Base-by-base conservation (phyloP, 192 early-diverging fungal genomes). In the Powellomyces hirtus region DNA sequence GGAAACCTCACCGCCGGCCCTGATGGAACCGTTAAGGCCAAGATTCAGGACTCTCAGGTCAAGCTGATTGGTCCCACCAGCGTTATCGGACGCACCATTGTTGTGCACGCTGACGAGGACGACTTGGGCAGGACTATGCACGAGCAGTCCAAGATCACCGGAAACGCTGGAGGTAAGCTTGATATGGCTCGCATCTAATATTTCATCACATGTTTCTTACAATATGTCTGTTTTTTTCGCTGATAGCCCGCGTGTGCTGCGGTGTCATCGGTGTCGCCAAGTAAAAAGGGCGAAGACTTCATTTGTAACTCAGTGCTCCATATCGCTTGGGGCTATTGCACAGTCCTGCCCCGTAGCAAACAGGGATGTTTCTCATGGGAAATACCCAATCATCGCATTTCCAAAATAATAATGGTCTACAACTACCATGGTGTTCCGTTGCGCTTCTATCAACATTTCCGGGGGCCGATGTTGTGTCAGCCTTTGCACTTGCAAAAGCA, bases 211-310 rank as follows among this genome's bases (percentile, higher is more conserved):
- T 18, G 7, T 8, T 24, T 53, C 51, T n/a, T 53, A 8, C 51
- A 53, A 20, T 42, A 10, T 42, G 40, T 42, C 40, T 42, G 31
- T 56, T 16, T 8, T 36, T 24, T 66, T 34, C 20, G 33, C 29
- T 58, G 13, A 1, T 56, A 66, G 67, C 77, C 46, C 90, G 94
- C 70, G 78, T 85, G 55, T 90, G 89, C 38, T 96, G 94, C 80
- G 94, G 93, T 81, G 92, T 94, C 77, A 91, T 96, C 77, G 92
- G 92, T 68, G 81, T 88, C 70, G 65, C 84, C 70, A 77, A 84
- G 37, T 69, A 69, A 51, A 42, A n/a, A n/a, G n/a, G n/a, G n/a
- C n/a, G n/a, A n/a, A n/a, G n/a, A n/a, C n/a, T n/a, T n/a, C n/a
- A n/a, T n/a, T n/a, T n/a, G n/a, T n/a, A n/a, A n/a, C n/a, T n/a